Base-by-base conservation (phyloP, 345 rosid genomes). In the Luvunga scandens region DNA sequence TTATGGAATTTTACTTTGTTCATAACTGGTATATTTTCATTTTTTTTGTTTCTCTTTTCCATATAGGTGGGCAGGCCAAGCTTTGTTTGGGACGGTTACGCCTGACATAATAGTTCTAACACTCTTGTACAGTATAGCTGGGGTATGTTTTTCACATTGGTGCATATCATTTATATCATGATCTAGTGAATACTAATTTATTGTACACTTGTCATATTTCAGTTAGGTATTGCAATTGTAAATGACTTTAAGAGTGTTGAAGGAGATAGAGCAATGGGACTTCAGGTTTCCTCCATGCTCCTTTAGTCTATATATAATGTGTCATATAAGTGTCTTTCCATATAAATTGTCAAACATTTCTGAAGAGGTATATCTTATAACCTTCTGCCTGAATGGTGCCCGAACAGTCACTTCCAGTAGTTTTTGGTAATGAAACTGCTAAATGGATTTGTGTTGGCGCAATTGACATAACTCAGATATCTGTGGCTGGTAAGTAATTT, bases 361-460 rank as follows among this genome's bases (percentile, higher is more conserved):
- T 34, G 73, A 60, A 22, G n/a, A 72, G 69, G 61, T 70, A 56
- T 36, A 10, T 42, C 8, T 24, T 38, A 24, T 75, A 39, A 80
- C 68, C 5, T 64, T 72, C 25, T 27, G 8, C 36, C 25, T 76
- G 67, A 7, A 60, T 81, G 76, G 73, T 77, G 69, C 59, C 72
- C 76, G 73, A n/a, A 71, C 92, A 95, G 97, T 96, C 99, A 65
- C 87, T 96, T 62, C 99, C 98, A 9, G 99, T 96, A 55, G 99
- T 93, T 75, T 96, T 96, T 89, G 99, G 99, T 67, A 84, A 97
- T 76, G 99, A 96, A 86, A 84, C 97, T 80, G 99, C 99, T 22
- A 96, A 96, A 85, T 96, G 99, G 99, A 96, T 96, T 19, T 91
- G 99, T 82, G 98, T 94, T 75, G 95, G 98, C n/a, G 98, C 98